Conservation (phyloP, 441 rosid species). For the Gossypium schwendimanii region DNA sequence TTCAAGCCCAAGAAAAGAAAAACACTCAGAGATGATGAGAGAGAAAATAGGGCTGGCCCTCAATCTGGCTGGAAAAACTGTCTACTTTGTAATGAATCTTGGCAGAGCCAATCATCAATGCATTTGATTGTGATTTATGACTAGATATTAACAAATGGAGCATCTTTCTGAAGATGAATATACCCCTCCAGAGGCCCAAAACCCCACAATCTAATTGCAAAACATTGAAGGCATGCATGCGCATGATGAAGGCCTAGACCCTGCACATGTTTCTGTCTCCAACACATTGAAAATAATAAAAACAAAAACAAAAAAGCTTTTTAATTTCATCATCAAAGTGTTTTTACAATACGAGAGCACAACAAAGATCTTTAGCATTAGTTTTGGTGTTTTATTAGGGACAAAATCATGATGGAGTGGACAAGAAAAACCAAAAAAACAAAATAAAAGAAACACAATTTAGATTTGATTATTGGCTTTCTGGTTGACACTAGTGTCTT, state of each 20-base stretch:
- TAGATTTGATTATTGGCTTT: constrained; percentile 22
- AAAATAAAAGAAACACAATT: background rate
- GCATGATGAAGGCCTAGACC: constrained; percentile 24
- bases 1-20: background rate
- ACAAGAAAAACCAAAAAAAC: background rate
- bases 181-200: constrained; percentile 4
- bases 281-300: background rate
- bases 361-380: background rate
- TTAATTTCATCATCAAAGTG: background rate
- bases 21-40: background rate
- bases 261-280: constrained; percentile 41
- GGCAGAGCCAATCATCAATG: constrained; percentile 12
- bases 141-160: constrained; percentile 7
- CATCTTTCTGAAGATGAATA: background rate
- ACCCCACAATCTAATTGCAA: background rate
- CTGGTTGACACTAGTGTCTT: constrained; percentile 30
- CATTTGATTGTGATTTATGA: constrained; percentile 14
- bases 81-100: constrained; percentile 15
- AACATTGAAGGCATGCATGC: constrained; percentile 10
- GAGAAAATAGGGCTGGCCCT: background rate
- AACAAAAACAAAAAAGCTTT: background rate
- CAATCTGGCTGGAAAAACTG: constrained; percentile 8
- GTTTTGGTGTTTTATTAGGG: constrained; percentile 13
- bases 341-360: background rate
- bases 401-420: constrained; percentile 20